Evolutionary conservation across 257 asterid species (phyloP).

Genomic region (Nyctanthes arbortristis): DNA sequence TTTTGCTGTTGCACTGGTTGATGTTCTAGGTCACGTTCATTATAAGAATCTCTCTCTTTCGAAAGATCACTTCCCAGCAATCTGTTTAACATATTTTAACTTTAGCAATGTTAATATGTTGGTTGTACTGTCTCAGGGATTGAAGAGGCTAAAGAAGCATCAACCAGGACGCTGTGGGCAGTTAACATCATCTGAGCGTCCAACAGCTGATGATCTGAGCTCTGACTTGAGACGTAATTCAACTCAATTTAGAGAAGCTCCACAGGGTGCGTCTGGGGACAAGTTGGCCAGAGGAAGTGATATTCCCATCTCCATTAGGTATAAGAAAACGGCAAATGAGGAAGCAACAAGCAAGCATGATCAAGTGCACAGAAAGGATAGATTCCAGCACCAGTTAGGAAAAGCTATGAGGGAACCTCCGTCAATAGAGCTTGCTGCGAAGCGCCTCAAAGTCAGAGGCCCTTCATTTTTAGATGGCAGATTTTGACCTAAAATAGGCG

Average conservation of each 20-base stretch:
- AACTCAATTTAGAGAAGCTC: slow-evolving; percentile 34
- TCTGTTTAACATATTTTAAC: neutral
- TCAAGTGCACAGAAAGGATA: slow-evolving; percentile 29
- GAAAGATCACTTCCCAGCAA: neutral
- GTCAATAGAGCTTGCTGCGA: slow-evolving; percentile 51
- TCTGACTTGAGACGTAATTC: slow-evolving; percentile 22
- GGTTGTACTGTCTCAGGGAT: slow-evolving; percentile 41
- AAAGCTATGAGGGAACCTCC: slow-evolving; percentile 41
- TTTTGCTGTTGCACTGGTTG: too few relatives aligned
- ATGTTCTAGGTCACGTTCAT: too few relatives aligned
- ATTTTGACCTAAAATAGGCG: slow-evolving; percentile 34
- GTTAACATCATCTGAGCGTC: slow-evolving; percentile 34
- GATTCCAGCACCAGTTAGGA: slow-evolving; percentile 35
- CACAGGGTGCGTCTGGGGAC: slow-evolving; percentile 32
- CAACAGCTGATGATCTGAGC: slow-evolving; percentile 26
- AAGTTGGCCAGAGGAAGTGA: slow-evolving; percentile 39
- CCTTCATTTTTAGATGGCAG: slow-evolving; percentile 58
- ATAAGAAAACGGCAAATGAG: slow-evolving; percentile 46
- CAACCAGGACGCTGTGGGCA: slow-evolving; percentile 45
- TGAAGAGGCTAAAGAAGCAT: slow-evolving; percentile 67
- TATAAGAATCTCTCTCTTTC: slow-evolving; percentile 2
- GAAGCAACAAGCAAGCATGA: slow-evolving; percentile 32
- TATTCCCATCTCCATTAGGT: slow-evolving; percentile 57
- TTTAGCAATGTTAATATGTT: neutral
- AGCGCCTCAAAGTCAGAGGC: slow-evolving; percentile 75